These are phyloP conservation scores for Santalum album DNA, from an alignment of 164 flowering plant species.

Conservation along the genomic window DNA sequence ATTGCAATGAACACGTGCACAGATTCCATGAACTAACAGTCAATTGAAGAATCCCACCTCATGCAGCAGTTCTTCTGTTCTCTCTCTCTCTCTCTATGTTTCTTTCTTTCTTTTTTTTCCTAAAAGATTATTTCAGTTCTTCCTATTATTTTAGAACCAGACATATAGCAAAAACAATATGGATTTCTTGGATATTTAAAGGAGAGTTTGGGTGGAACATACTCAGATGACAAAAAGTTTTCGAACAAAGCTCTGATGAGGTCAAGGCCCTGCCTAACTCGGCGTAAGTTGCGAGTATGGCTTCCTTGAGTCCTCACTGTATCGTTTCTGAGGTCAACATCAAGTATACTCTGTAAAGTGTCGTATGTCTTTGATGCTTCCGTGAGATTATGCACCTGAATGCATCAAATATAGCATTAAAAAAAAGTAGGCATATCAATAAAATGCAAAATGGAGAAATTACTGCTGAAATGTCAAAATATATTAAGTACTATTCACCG, in stretches of 20 bases:
- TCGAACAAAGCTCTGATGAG: constrained; percentile 73
- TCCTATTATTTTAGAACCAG: no score
- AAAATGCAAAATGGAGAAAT: neutral
- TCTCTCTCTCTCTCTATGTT: no score
- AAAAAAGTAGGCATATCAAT: neutral
- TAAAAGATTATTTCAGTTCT: no score
- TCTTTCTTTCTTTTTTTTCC: no score
- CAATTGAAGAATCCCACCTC: no score
- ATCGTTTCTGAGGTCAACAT: constrained; percentile 41
- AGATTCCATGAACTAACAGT: no score
- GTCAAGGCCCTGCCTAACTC: constrained; percentile 91
- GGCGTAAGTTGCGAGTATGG: constrained; percentile 64
- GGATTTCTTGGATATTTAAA: no score
- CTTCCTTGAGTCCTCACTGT: constrained; percentile 75
- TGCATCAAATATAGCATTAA: constrained; percentile 2
- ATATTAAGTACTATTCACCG: no score
- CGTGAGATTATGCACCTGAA: constrained; percentile 51
- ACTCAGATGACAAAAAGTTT: constrained; percentile 59
- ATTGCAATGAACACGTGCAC: no score
- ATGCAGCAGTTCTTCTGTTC: no score
- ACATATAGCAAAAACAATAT: no score
- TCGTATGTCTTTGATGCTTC: constrained; percentile 52
- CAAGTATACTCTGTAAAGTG: constrained; percentile 46
- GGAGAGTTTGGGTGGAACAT: constrained; percentile 17
- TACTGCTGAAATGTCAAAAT: no score